Conservation (phyloP, 2,329 filamentous ascomycete species). For the Colletotrichum sidae region DNA sequence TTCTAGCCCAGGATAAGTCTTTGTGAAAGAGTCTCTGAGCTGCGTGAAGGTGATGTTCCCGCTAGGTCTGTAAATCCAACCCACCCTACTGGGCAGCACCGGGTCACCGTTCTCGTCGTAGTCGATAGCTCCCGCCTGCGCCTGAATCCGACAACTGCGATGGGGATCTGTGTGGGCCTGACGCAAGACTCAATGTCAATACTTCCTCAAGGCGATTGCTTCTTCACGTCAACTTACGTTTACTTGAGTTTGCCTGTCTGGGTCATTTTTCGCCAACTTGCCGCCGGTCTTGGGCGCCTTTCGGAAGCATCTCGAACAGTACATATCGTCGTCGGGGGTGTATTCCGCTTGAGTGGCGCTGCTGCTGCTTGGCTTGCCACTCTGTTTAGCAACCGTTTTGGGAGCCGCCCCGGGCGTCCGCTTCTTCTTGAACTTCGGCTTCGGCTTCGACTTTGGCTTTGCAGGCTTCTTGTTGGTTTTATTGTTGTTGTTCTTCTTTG, state of each 20-base stretch:
- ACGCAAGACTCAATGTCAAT: background rate
- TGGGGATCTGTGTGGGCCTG: constrained; percentile 35
- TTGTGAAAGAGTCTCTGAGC: constrained; percentile 42
- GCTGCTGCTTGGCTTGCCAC: background rate
- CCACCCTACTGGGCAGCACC: constrained; percentile 47
- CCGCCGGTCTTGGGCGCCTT: constrained; percentile 23
- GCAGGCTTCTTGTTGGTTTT: background rate
- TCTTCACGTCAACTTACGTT: constrained; percentile 14
- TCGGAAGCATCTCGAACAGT: constrained; percentile 45
- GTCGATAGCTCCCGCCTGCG: constrained; percentile 5
- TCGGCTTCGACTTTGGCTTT: background rate
- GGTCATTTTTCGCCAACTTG: constrained; percentile 7
- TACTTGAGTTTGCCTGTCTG: constrained; percentile 27
- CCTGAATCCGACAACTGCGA: constrained; percentile 33
- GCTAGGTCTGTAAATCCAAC: constrained; percentile 43
- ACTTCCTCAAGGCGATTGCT: background rate
- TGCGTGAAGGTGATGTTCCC: constrained; percentile 35
- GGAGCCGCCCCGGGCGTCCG: no score
- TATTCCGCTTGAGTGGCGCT: constrained; percentile 36
- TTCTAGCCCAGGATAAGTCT: constrained; percentile 42
- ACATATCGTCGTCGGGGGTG: constrained; percentile 43
- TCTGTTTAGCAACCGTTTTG: no score
- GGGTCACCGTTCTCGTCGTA: background rate
- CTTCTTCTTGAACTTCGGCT: background rate
- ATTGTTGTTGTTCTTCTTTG: background rate